These are phyloP conservation scores for Tillandsia fasciculata DNA, from an alignment of 176 grass and related monocot genomes.

Conservation along the genomic window DNA sequence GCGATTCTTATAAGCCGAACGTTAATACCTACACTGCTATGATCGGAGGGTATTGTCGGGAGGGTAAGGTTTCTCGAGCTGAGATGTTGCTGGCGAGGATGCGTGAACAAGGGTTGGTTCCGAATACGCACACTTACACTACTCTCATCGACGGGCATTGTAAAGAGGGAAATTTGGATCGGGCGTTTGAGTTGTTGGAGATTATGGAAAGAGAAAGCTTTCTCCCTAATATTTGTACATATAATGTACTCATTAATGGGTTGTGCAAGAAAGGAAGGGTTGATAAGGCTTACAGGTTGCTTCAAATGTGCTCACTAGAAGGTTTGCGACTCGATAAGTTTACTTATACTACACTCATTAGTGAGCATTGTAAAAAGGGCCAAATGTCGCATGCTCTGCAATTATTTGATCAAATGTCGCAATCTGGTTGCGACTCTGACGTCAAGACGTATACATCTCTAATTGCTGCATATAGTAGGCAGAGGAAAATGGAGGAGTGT, in stretches of 20 bases:
- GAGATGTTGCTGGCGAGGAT: slow-evolving; percentile 83
- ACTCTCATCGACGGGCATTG: slow-evolving; percentile 55
- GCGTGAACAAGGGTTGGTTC: slow-evolving; percentile 50
- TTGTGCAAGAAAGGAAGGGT: slow-evolving; percentile 63
- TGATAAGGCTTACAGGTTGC: slow-evolving; percentile 74
- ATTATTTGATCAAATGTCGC: slow-evolving; percentile 61
- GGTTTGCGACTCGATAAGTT: slow-evolving; percentile 67
- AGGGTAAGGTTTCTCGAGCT: slow-evolving; percentile 65
- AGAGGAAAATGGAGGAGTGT: slow-evolving; percentile 59
- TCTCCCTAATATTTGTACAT: slow-evolving; percentile 64
- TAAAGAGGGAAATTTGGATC: slow-evolving; percentile 49
- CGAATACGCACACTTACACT: slow-evolving; percentile 82
- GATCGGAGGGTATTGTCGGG: slow-evolving; percentile 79
- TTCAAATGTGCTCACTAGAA: slow-evolving; percentile 34
- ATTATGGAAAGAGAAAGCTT: slow-evolving; percentile 56
- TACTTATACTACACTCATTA: slow-evolving; percentile 69
- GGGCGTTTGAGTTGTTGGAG: slow-evolving; percentile 54
- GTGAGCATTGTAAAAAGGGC: slow-evolving; percentile 66
- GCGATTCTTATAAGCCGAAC: slow-evolving; percentile 71
- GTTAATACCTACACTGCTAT: slow-evolving; percentile 77
- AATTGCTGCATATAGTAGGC: slow-evolving; percentile 62
- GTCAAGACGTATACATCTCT: slow-evolving; percentile 75
- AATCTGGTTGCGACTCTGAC: slow-evolving; percentile 58
- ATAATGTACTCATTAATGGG: slow-evolving; percentile 67
- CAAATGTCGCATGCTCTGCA: slow-evolving; percentile 47